Evolutionary conservation across 1,284 basidiomycete species (phyloP).

Genomic region (Fomitiporia mediterranea): DNA sequence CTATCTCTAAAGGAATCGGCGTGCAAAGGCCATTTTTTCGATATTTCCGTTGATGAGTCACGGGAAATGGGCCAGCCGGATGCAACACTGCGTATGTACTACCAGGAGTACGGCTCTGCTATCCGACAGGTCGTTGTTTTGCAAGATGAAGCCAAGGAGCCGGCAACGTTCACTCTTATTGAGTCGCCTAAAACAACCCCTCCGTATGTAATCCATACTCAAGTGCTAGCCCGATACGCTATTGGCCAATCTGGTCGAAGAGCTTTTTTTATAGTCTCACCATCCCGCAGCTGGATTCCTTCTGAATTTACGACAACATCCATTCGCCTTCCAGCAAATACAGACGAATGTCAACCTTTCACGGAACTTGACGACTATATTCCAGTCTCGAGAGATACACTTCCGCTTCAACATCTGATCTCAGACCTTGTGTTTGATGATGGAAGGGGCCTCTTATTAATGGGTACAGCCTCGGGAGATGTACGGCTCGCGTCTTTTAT

Average conservation of each 20-base stretch:
- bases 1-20: neutral
- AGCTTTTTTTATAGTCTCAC: neutral
- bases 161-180: neutral
- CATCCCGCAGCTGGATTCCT: neutral
- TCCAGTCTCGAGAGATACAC: neutral
- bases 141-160: neutral
- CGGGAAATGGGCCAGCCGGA: neutral
- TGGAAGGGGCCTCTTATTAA: constrained; percentile 4
- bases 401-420: neutral
- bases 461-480: constrained; percentile 2
- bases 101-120: neutral
- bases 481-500: constrained; percentile 4
- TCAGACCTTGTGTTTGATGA: constrained; percentile 14
- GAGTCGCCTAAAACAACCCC: neutral
- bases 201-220: neutral
- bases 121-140: neutral
- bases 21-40: neutral
- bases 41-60: too few species aligned
- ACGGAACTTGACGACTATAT: neutral
- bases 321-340: neutral
- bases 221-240: neutral
- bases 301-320: neutral
- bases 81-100: neutral
- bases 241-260: neutral
- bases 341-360: neutral